phyloP scores from a whole-genome alignment of 768 basidiomycete genomes.

The Tricholoma furcatifolium region DNA sequence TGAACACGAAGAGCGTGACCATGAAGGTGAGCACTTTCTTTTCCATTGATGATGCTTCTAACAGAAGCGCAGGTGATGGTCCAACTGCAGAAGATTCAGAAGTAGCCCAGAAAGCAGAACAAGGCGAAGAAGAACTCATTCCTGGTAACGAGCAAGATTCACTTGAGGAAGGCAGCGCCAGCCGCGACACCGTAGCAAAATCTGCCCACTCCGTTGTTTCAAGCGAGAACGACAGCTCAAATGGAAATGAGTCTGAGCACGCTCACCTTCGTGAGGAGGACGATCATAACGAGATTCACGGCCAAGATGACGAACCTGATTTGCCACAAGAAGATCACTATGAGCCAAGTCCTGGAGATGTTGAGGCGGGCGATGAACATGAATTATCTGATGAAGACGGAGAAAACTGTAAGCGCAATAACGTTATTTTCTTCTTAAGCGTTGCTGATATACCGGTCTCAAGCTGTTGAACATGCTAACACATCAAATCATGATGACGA shows the following conservation, averaged over 20 bases:
- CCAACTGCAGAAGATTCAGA: conserved; percentile 3
- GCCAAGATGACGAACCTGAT: neutral
- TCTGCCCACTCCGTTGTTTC: neutral
- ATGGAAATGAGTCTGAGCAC: neutral
- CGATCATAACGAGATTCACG: neutral
- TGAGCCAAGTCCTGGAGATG: too few species aligned
- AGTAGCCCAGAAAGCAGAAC: conserved; percentile 15
- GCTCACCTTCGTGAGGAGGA: neutral
- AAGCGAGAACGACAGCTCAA: neutral
- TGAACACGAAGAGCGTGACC: neutral
- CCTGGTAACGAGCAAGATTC: neutral
- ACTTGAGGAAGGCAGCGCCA: neutral
- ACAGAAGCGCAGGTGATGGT: neutral
- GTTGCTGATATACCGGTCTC: neutral
- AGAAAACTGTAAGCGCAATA: too few species aligned
- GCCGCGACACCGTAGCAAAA: neutral
- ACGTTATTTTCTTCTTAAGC: too few species aligned
- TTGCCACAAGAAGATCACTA: neutral
- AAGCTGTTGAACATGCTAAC: neutral
- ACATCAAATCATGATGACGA: neutral
- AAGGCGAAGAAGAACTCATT: neutral
- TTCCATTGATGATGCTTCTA: neutral
- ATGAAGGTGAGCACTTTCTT: neutral
- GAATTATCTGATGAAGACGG: too few species aligned
- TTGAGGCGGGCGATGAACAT: too few species aligned